phyloP scores from a whole-genome alignment of 345 rosid genomes.

The Populus euphratica region DNA sequence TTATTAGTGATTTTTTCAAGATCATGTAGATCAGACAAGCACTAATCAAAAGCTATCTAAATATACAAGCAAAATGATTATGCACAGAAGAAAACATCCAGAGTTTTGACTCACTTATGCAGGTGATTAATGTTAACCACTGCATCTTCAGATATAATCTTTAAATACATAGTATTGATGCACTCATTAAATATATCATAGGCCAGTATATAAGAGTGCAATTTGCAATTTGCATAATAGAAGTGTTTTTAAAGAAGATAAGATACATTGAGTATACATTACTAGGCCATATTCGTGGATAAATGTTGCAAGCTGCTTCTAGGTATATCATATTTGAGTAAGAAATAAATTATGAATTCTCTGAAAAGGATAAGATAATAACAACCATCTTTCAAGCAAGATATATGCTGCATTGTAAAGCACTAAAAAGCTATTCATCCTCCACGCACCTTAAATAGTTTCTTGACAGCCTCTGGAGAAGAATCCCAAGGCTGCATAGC shows the following conservation, averaged over 20 bases:
- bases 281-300: not conserved
- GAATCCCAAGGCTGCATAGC: conserved; percentile 77
- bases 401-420: not conserved
- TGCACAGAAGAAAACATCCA: not conserved
- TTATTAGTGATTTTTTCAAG: not conserved
- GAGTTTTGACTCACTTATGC: not conserved
- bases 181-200: not conserved
- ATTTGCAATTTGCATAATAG: not conserved
- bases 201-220: not conserved
- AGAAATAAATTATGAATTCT: not conserved
- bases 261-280: not conserved
- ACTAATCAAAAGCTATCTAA: not conserved
- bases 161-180: not conserved
- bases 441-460: conserved; percentile 75
- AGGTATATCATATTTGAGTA: not conserved
- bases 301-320: not conserved
- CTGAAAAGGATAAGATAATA: not conserved
- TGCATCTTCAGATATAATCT: not conserved
- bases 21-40: not conserved
- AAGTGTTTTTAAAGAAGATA: not conserved
- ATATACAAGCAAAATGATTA: not conserved
- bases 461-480: conserved; percentile 71
- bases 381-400: not conserved
- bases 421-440: conserved; percentile 10
- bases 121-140: not conserved